Evolutionary conservation across 2,329 filamentous ascomycete genomes (phyloP).

Genomic region (Arthroderma sp.): DNA sequence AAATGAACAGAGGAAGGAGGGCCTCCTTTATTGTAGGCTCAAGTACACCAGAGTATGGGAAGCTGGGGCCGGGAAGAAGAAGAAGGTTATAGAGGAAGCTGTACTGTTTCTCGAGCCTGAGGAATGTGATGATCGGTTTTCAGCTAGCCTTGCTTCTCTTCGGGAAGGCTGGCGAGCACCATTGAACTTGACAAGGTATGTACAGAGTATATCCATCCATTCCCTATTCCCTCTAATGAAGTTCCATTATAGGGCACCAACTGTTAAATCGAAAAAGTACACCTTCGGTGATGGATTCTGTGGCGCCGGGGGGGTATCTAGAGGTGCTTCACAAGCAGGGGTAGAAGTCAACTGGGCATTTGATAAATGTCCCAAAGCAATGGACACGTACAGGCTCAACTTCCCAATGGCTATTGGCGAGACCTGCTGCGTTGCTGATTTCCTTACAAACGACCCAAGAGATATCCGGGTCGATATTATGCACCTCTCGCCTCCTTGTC

Average conservation of each 20-base stretch:
- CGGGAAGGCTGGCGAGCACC: constrained; percentile 20
- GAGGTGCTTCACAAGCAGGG: constrained; percentile 48
- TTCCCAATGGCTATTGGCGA: constrained; percentile 33
- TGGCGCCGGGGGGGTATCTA: constrained; percentile 58
- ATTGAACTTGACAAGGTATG: too few relatives aligned
- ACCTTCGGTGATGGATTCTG: constrained; percentile 61
- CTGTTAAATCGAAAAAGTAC: constrained; percentile 30
- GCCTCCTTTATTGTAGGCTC: constrained; percentile 22
- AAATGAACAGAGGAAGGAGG: constrained; percentile 17
- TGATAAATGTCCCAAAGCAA: constrained; percentile 47
- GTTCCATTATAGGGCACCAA: too few relatives aligned
- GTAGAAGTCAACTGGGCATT: constrained; percentile 49
- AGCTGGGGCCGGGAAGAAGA: constrained; percentile 10
- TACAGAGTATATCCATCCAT: too few relatives aligned
- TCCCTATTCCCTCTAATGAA: too few relatives aligned
- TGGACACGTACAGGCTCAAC: constrained; percentile 45
- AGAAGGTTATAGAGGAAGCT: constrained; percentile 10
- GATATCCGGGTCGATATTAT: constrained; percentile 49
- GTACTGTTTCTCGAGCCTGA: constrained; percentile 19
- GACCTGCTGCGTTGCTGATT: constrained; percentile 34
- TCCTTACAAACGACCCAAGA: constrained; percentile 20
- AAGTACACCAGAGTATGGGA: constrained; percentile 16
- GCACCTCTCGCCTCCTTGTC: constrained; percentile 66
- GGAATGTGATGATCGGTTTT: constrained; percentile 19
- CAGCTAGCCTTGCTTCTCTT: constrained; percentile 10